These are phyloP conservation scores for Chrysanthemum seticuspe DNA, from an alignment of 129 eudicot genomes.

Conservation along the genomic window DNA sequence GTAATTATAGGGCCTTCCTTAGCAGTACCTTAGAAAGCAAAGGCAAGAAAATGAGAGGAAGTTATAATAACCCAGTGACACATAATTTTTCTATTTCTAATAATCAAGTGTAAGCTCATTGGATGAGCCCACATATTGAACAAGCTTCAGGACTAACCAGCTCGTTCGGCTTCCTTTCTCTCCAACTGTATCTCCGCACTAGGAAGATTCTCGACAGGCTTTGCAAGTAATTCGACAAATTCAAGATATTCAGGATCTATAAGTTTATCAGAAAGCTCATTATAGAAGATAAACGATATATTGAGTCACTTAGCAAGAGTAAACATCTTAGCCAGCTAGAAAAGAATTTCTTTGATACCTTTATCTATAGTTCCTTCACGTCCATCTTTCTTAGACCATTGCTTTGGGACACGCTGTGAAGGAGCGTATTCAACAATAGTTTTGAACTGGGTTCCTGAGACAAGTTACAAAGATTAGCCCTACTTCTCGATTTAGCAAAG, in stretches of 20 bases:
- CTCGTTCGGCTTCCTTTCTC: constrained; percentile 90
- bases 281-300: constrained; percentile 6
- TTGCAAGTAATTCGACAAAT: constrained; percentile 71
- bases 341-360: constrained; percentile 43
- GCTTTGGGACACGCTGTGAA: constrained; percentile 92
- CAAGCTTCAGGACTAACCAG: constrained; percentile 56
- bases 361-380: constrained; percentile 83
- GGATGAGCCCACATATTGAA: constrained; percentile 12
- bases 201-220: constrained; percentile 95
- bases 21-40: constrained; percentile 57
- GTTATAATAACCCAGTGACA: constrained; percentile 1
- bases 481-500: neutral
- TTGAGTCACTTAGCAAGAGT: constrained; percentile 8
- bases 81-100: constrained; percentile 10
- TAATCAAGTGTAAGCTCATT: constrained; percentile 12
- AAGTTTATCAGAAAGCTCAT: constrained; percentile 27
- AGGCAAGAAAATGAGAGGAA: constrained; percentile 4
- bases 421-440: constrained; percentile 89
- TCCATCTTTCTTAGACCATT: constrained; percentile 79
- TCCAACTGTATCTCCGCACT: constrained; percentile 98
- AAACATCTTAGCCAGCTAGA: constrained; percentile 8
- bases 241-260: constrained; percentile 91
- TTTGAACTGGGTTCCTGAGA: constrained; percentile 76
- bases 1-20: constrained; percentile 75
- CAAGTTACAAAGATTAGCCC: neutral